These are phyloP conservation scores for Cladophialophora chaetospira DNA, from an alignment of 2,329 filamentous ascomycete species.

Conservation along the genomic window DNA sequence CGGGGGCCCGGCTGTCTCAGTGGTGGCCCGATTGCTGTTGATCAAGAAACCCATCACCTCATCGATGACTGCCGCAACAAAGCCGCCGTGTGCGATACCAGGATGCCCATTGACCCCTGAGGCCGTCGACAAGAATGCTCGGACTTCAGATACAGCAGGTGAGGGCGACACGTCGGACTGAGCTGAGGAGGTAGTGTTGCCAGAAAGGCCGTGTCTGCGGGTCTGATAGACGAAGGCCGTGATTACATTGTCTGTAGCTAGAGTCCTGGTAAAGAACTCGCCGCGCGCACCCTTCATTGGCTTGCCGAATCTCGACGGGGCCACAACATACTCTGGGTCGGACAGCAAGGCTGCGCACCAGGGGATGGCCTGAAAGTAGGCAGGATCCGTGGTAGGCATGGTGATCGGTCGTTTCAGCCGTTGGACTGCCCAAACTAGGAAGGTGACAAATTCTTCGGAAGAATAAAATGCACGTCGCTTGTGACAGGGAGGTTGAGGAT, in stretches of 20 bases:
- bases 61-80: conserved; percentile 11
- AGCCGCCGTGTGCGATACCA: conserved; percentile 6
- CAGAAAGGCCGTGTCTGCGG: background rate
- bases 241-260: conserved; percentile 1
- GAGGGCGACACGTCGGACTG: no score
- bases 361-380: background rate
- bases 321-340: background rate
- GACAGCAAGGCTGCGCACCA: background rate
- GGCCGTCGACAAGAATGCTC: background rate
- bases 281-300: conserved; percentile 1
- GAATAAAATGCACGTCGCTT: no score
- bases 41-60: conserved; percentile 11
- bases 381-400: background rate
- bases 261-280: conserved; percentile 6
- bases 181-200: background rate
- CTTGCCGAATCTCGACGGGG: conserved; percentile 1
- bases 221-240: conserved; percentile 2
- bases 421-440: no score
- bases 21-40: background rate
- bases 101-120: conserved; percentile 7
- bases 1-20: background rate
- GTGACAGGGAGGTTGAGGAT: no score
- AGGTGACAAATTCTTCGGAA: no score
- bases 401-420: no score
- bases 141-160: background rate